Evolutionary conservation across 164 flowering plant species (phyloP), one percentile per base, ranked within the genome.

Genomic region (Buxus sempervirens): DNA sequence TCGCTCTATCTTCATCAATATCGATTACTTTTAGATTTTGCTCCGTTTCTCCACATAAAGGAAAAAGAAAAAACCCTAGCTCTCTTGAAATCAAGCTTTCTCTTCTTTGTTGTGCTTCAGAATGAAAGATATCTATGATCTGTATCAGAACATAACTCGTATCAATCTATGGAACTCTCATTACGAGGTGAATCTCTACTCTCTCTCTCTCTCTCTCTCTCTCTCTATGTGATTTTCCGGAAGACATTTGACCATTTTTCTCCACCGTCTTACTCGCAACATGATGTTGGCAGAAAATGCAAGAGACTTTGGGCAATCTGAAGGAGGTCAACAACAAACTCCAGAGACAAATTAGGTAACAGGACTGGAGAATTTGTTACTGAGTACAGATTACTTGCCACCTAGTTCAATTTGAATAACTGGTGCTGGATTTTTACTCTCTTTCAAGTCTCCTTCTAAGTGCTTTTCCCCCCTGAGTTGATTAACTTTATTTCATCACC

Each of bases 321-420:
- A 66, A 74, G 57, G 80, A 74, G 64, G 66, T 59, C 13, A 76
- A 76, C 53, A 59, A 65, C 51, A 79, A 72, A 19, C 80, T 79
- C 21, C 51, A 70, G 45, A 74, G 22, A 38, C 78, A 76, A 65
- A 79, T 79, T 20, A 71, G 78, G 82, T 71, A 64, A 26, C 27
- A 20, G 18, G 38, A 20, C 5, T 36, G 26, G 18, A 64, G 59
- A 51, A 16, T 9, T 68, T 51, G 22, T 7, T 32, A 32, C 38
- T 3, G 38, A 32, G 3, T 32, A 3, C 38, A 0, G 12, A 45
- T 10, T 45, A 45, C 51, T 18, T 18, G 1, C n/a, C 4, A 54
- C 0, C 28, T 36, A 22, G 1, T 51, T 27, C 25, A 54, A 2
- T 7, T 27, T 18, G 13, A 25, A 8, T 27, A 21, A 19, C 14